Evolutionary conservation across 768 basidiomycete species (phyloP).

Genomic region (Xanthoconium purpureum): DNA sequence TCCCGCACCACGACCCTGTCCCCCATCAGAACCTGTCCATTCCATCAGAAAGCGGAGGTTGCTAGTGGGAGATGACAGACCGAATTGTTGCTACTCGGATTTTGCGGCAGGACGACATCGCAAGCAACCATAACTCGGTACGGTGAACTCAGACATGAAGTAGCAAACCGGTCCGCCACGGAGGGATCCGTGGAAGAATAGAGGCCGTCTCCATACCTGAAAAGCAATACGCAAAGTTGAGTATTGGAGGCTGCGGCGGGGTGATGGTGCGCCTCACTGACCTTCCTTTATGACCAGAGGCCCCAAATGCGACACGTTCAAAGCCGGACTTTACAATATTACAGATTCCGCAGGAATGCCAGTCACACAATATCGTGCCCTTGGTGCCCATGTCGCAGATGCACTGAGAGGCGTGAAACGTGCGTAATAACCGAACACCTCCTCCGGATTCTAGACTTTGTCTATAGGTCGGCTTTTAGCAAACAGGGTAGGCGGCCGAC

Average conservation of each 20-base stretch:
- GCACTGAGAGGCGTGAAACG: constrained; percentile 63
- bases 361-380: constrained; percentile 48
- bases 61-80: constrained; percentile 20
- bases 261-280: constrained; percentile 26
- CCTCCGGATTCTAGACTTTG: constrained; percentile 36
- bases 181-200: constrained; percentile 62
- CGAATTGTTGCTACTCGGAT: constrained; percentile 23
- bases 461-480: constrained; percentile 10
- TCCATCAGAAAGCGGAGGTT: constrained; percentile 28
- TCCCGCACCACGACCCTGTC: constrained; percentile 52
- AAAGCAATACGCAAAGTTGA: constrained; percentile 2
- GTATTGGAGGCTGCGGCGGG: background rate
- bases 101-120: constrained; percentile 44
- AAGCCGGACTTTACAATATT: constrained; percentile 57
- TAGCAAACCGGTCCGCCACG: constrained; percentile 56
- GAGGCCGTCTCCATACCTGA: constrained; percentile 59
- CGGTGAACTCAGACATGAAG: constrained; percentile 63
- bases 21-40: constrained; percentile 41
- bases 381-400: constrained; percentile 66
- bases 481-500: background rate
- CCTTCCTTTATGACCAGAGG: constrained; percentile 52
- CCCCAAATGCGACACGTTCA: constrained; percentile 55
- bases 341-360: constrained; percentile 66
- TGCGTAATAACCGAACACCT: constrained; percentile 47
- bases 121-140: constrained; percentile 66